Evolutionary conservation across 2,329 filamentous ascomycete species (phyloP), one percentile per base, ranked within the genome.

Genomic region (Xylaria sp.): DNA sequence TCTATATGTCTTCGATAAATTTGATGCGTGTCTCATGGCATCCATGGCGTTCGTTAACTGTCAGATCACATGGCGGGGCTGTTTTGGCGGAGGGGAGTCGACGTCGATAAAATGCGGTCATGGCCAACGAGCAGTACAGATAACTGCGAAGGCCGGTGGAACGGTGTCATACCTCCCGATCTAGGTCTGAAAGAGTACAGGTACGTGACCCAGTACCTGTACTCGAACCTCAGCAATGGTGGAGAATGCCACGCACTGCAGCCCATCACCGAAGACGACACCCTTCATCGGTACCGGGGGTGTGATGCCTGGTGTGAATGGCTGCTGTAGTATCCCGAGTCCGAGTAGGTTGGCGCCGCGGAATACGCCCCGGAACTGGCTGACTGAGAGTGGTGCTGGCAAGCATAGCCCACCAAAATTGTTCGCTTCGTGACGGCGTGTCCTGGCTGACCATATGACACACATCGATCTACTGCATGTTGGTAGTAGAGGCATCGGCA

Each of bases 401-500:
- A 96, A 48, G 88, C 82, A 69, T 94, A 94, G 47, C 92, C 92
- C 20, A 96, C 91, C 18, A 90, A 78, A 47, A 96, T 89, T 6
- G 84, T 89, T 69, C 88, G 87, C 67, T 90, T 86, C 62, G 91
- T 84, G 52, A 92, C 77, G 42, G 66, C 65, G 68, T 96, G 92
- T 43, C 88, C 88, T 45, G 84, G 83, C 55, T 88, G 86, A 56
- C 88, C 89, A 69, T 91, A 91, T 34, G 84, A 79, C 44, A 85
- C 79, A 70, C 92, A 96, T 56, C 89, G 88, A 68, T 96, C 92
- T 65, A 96, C 81, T 44, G 90, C 86, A 71, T 96, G 92, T 68
- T 88, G 82, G 78, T 93, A 91, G 79, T 96, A 95, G 64, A 93
- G 81, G 75, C 92, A 96, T 60, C 86, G 84, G 80, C 92, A 96